Base-by-base conservation (phyloP, 2,329 filamentous ascomycete genomes). In the Alternaria angustiovoidea region DNA sequence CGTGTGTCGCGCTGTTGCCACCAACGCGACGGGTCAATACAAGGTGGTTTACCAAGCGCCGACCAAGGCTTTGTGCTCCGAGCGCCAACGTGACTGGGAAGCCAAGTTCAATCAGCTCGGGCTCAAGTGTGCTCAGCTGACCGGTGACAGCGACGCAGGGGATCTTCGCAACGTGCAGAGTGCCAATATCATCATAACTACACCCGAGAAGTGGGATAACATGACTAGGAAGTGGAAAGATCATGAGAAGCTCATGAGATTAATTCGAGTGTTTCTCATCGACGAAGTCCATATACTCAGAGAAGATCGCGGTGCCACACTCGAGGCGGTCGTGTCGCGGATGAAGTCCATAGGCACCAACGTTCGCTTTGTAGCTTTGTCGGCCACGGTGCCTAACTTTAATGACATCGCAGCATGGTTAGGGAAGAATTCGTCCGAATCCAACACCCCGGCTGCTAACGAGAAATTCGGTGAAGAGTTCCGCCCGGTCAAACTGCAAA, bases 151-250 rank as follows among this genome's bases (percentile, higher is more conserved):
- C 0, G 89, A 91, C 38, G 82, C 85, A 52, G 78, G 81, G 5
- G 88, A 94, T 66, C 82, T 93, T 60, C 83, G 83, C 22, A 87
- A 85, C 54, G 89, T 94, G 6, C 89, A 92, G 61, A 87, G 84
- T 67, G 92, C 92, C 3, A 89, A 89, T 47, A 91, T 96, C 64
- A 94, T 96, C 66, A 85, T 96, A 63, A 95, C 93, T 0, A 96
- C 92, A 0, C 92, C 93, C 0, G 92, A 96, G 77, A 96, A 96
- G 72, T 96, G 92, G 92, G 92, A 96, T 73, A 94, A 91, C 61
- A 89, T 95, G 75, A 96, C 93, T 0, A 85, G 92, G 18, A 94
- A 92, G 72, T 96, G 93, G 93, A 88, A 89, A 67, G 92, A 96
- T 68, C 90, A 96, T 69, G 85, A 85, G 53, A 90, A 85, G 64